Base-by-base conservation (phyloP, 306 rosid species). In the Lagenaria siceraria region DNA sequence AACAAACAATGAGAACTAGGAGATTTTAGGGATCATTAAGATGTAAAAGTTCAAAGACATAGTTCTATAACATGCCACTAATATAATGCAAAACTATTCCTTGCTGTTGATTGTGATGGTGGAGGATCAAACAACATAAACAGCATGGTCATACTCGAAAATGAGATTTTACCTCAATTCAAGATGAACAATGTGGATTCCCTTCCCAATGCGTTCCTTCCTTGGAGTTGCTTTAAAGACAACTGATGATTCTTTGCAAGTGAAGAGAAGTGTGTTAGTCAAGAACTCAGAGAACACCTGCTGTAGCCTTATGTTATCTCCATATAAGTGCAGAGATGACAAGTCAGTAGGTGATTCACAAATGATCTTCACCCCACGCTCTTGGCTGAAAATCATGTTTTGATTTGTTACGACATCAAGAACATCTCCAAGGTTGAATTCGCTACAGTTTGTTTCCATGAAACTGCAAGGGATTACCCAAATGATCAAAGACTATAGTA, bases 251-350 rank as follows among this genome's bases (percentile, higher is more conserved):
- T 76, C 84, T 78, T 80, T 83, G 1, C 66, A 68, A 8, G 79
- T 69, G 83, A 82, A 85, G 51, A 66, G 62, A 56, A 82, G 62
- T 38, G 81, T 79, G 7, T 75, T 82, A 19, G 31, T 69, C 77
- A 85, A 80, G 80, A 82, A 82, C 64, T 85, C 69, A 3, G 88
- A 80, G 71, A 85, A 74, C 43, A 82, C 79, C 36, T 78, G 81
- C 36, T 82, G 88, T 52, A 85, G 86, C 82, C 86, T 82, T 77
- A 82, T 68, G 69, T 82, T 85, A 75, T 85, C 86, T 75, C 88
- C 88, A 42, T 74, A 82, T 78, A 82, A 78, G 62, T 80, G 38
- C 80, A 85, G 76, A 22, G 84, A 74, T 40, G 86, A 66, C 33
- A 70, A 61, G 25, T 80, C 86, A 11, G 88, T 58, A 52, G 84